phyloP scores from a whole-genome alignment of 2,329 filamentous ascomycete species.

The Dothistroma septosporum region DNA sequence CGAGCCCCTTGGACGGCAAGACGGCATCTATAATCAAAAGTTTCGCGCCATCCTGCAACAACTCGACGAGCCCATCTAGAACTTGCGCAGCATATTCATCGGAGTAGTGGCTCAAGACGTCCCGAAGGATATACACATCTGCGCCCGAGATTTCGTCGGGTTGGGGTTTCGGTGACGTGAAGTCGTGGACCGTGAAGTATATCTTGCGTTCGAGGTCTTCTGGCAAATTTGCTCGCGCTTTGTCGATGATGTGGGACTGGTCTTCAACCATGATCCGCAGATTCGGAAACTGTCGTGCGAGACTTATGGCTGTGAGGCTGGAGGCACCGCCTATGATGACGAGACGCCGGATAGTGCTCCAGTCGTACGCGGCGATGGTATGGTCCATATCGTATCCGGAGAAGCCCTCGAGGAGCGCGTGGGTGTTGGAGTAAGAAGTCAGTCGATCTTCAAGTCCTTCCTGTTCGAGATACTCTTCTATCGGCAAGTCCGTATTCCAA shows the following conservation, averaged over 20 bases:
- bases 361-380: neutral
- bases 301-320: constrained; percentile 19
- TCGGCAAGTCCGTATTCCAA: constrained; percentile 14
- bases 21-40: constrained; percentile 27
- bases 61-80: constrained; percentile 14
- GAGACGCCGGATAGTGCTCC: neutral
- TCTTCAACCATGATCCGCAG: constrained; percentile 12
- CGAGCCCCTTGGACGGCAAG: constrained; percentile 12
- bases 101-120: constrained; percentile 23
- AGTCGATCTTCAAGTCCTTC: neutral
- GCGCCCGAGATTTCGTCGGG: constrained; percentile 17
- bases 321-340: constrained; percentile 5
- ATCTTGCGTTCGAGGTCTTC: constrained; percentile 2
- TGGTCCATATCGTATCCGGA: neutral
- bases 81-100: constrained; percentile 20
- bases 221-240: constrained; percentile 1
- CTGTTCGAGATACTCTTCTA: constrained; percentile 22
- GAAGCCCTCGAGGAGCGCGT: neutral
- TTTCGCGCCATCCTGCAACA: constrained; percentile 19
- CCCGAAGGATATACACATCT: constrained; percentile 24
- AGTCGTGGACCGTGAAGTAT: constrained; percentile 21
- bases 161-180: constrained; percentile 26
- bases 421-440: too few relatives aligned
- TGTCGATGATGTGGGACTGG: neutral
- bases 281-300: constrained; percentile 5